Evolutionary conservation across 306 rosid genomes (phyloP), one percentile per base, ranked within the genome.

Genomic region (Malus sylvestris): DNA sequence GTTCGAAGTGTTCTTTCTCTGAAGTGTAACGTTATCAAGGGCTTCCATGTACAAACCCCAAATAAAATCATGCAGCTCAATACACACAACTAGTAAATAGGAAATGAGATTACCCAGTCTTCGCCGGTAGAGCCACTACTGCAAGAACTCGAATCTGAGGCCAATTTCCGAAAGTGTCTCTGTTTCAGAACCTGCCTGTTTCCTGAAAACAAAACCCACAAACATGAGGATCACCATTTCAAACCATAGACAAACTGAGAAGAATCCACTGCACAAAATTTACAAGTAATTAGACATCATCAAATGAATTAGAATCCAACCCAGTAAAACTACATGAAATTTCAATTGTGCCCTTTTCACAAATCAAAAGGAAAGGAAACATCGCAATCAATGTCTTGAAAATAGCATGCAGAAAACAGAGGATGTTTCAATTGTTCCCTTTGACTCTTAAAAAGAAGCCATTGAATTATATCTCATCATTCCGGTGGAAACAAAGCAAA

Each of bases 61-160:
- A 42, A 42, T 42, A 42, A 73, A 44, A 51, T 23, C 58, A 46
- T 4, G 20, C 12, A 42, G 32, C 66, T 33, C 30, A 83, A 68
- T 7, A 22, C 70, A 69, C 29, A 55, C 6, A 16, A 72, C 61
- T 13, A 71, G 1, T 15, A 4, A 5, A 18, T n/a, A 49, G 63
- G 76, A 86, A 84, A 55, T 3, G 45, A 82, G 78, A 94, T 67
- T 69, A 94, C 98, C 79, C 85, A 83, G 55, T 91, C 94, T 71
- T 86, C 86, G 10, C 85, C 81, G 1, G 82, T 83, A 61, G 68
- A 81, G 58, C 80, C 85, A 65, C 89, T 88, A 79, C 91, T 66
- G 79, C 80, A 77, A 65, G 93, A 89, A 77, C 80, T 76, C 78
- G 81, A 89, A 84, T 84, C 89, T 4, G 94, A 87, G 74, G 86